A percentile compares a stretch with the other conserved stretches of the same genome.
These are phyloP conservation scores for Scenedesmus sp. DNA, from an alignment of 163 green algal species.

Conservation along the genomic window DNA sequence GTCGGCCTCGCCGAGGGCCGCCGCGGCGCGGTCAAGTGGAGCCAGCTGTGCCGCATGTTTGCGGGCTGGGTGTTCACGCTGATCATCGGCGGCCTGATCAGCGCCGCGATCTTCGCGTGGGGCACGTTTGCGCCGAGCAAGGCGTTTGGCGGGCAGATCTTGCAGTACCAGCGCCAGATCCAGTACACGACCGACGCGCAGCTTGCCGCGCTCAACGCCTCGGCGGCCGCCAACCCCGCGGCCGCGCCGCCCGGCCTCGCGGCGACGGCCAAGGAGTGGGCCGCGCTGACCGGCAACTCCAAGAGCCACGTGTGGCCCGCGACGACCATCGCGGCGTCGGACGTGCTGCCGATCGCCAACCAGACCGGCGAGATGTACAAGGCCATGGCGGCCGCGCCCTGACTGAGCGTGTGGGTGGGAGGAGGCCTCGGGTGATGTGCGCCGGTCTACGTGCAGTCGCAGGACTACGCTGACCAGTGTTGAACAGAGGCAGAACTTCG, in stretches of 20 bases:
- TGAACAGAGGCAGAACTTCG: no score
- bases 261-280: neutral
- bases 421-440: no score
- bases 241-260: neutral
- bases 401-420: no score
- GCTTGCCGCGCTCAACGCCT: slow-evolving; percentile 14
- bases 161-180: slow-evolving; percentile 22
- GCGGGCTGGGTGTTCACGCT: slow-evolving; percentile 31
- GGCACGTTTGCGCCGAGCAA: slow-evolving; percentile 30
- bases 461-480: no score
- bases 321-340: neutral
- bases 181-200: neutral
- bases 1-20: slow-evolving; percentile 40
- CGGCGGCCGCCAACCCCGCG: no score
- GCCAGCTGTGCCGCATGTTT: slow-evolving; percentile 47
- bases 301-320: neutral
- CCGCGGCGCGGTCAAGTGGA: slow-evolving; percentile 45
- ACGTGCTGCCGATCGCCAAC: slow-evolving; percentile 13
- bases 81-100: slow-evolving; percentile 16
- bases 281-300: neutral
- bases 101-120: slow-evolving; percentile 30
- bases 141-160: slow-evolving; percentile 3
- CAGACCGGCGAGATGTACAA: neutral
- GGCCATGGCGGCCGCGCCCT: no score
- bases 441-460: no score